Base-by-base conservation (phyloP, 345 rosid genomes). In the Eucalyptus sp. region DNA sequence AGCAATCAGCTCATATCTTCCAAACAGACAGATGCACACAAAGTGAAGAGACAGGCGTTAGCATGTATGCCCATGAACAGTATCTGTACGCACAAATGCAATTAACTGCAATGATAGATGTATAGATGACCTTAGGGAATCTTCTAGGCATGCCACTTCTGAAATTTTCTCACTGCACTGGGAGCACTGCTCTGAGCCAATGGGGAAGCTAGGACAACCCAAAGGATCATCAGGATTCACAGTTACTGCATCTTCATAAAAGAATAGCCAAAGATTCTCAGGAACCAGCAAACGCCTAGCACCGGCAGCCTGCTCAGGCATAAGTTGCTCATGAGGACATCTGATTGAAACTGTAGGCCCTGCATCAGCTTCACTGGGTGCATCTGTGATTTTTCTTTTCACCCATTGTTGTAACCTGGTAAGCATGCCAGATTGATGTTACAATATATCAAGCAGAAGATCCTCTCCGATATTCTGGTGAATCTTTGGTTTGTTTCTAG, bases 361-460 rank as follows among this genome's bases (percentile, higher is more conserved):
- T 15, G 94, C 95, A 94, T 98, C 99, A 86, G 96, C 97, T 93
- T 97, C 99, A 91, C 92, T 92, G 58, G 99, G 99, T 87, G 98
- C 95, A 92, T 98, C 99, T 87, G 94, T 90, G 92, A 94, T 95
- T 94, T 96, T 98, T 90, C 99, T 95, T 93, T 95, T 97, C 58
- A 94, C 90, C 99, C 99, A 98, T 88, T 97, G 99, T 86, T 98
- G 99, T 92, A 98, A 93, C 99, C 99, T 98, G 91, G 88, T 11
- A n/a, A 49, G 52, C 79, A 44, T 48, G 43, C 33, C 31, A 68
- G 56, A 86, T 64, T 62, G 43, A 81, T 41, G 24, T 31, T n/a
- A 52, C 27, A 86, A 51, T 49, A 51, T 37, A n/a, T 86, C 24
- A 17, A 31, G 44, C 87, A 50, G 22, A n/a, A 51, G 27, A 50